Evolutionary conservation across 2,329 filamentous ascomycete species (phyloP), one percentile per base, ranked within the genome.

Genomic region (Phoma sp.): DNA sequence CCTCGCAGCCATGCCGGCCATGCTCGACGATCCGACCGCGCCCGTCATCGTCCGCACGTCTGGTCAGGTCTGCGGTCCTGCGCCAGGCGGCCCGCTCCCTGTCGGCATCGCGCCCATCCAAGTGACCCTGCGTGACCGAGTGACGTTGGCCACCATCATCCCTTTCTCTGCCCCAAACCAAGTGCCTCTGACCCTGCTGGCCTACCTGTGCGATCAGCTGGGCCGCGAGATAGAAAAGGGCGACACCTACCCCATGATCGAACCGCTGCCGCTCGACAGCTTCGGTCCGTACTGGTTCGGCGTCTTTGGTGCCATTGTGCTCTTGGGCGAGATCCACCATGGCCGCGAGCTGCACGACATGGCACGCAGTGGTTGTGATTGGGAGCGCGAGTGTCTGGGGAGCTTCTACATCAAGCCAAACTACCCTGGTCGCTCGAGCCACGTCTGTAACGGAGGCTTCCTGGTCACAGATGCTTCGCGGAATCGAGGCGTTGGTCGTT

Each of bases 381-480:
- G 92, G 92, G 84, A 86, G 62, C 88, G 87, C 69, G 83, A 89
- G 67, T 96, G 92, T 68, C 80, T 96, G 38, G 92, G 92, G 53
- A 96, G 91, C 77, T 96, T 96, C 77, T 96, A 95, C 77, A 90
- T 96, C 81, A 93, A 95, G 78, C 92, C 92, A 43, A 96, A 96
- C 76, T 96, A 96, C 74, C 92, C 92, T 0, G 92, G 92, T 43
- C 85, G 92, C 55, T 95, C 90, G 77, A 95, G 90, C 75, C 92
- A 96, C 79, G 86, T 96, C 45, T 96, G 91, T 80, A 85, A 89
- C 84, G 77, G 77, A n/a, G 78, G 78, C 6, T 82, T 82, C 57
- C 63, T 82, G 41, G 80, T 82, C 57, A 81, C 79, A 4, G 76
- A 81, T 55, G 77, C 74, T 9, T 74, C 75, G 24, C 71, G 80